Conservation (phyloP, 1,284 basidiomycete species). For the Uromyces viciae-fabae region DNA sequence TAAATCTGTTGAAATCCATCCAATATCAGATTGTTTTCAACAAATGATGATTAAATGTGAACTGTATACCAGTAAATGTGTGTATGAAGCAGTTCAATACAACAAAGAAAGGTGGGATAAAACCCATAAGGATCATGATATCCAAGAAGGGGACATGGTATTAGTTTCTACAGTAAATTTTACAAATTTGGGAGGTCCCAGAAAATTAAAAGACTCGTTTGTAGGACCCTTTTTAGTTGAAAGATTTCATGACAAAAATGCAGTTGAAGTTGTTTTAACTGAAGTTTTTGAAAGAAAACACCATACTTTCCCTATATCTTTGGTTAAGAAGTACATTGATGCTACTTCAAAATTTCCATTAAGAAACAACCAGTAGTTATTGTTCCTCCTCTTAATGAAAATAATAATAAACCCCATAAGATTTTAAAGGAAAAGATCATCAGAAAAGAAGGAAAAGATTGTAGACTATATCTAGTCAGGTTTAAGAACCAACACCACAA, state of each 20-base stretch:
- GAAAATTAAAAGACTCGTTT: neutral
- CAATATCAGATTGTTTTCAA: neutral
- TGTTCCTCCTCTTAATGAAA: too few relatives aligned
- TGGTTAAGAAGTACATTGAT: neutral
- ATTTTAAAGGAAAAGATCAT: too few relatives aligned
- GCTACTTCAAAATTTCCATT: neutral
- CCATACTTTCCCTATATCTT: neutral
- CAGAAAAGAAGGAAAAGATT: too few relatives aligned
- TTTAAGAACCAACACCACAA: too few relatives aligned
- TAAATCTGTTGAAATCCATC: neutral
- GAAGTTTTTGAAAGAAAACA: neutral
- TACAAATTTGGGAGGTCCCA: neutral
- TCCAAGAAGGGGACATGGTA: neutral
- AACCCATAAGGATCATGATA: neutral
- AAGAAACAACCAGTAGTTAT: too few relatives aligned
- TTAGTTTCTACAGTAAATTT: neutral
- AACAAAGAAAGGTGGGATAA: constrained; percentile 1
- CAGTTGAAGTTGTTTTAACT: neutral
- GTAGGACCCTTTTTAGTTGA: neutral
- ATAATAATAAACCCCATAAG: too few relatives aligned
- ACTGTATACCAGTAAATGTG: neutral
- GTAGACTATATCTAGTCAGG: too few relatives aligned
- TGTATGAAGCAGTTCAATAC: neutral
- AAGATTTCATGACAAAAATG: neutral
- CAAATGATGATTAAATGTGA: neutral